Evolutionary conservation across 192 early-diverging fungal species (phyloP).

Genomic region (Coemansia sp.): DNA sequence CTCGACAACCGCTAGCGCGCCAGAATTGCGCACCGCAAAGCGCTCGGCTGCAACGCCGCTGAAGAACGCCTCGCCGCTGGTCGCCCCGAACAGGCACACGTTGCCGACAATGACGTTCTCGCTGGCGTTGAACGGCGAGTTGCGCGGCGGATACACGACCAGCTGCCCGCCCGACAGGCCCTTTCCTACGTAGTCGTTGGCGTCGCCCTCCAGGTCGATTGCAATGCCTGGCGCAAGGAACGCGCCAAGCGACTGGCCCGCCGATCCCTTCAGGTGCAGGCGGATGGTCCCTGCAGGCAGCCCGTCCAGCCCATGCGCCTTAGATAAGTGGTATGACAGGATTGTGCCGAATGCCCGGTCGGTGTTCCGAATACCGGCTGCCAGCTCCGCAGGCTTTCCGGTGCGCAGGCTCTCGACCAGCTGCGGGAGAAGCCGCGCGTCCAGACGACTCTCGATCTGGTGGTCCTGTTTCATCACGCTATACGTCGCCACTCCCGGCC

Average conservation of each 20-base stretch:
- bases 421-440: slow-evolving; percentile 84
- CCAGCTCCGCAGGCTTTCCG: slow-evolving; percentile 59
- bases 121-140: slow-evolving; percentile 72
- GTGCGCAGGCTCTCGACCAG: slow-evolving; percentile 68
- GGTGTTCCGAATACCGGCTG: slow-evolving; percentile 80
- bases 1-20: slow-evolving; percentile 92
- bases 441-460: slow-evolving; percentile 78
- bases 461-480: slow-evolving; percentile 87
- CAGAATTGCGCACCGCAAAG: slow-evolving; percentile 98
- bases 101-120: slow-evolving; percentile 96
- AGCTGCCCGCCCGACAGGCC: slow-evolving; percentile 93
- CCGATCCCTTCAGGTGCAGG: slow-evolving; percentile 83
- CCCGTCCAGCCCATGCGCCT: slow-evolving; percentile 70
- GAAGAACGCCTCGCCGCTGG: slow-evolving; percentile 86
- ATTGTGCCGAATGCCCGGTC: slow-evolving; percentile 94
- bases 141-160: slow-evolving; percentile 86
- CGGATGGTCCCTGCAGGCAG: slow-evolving; percentile 87
- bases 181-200: slow-evolving; percentile 99
- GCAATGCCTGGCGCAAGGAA: slow-evolving; percentile 89
- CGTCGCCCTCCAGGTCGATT: slow-evolving; percentile 93
- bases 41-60: slow-evolving; percentile 94
- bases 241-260: slow-evolving; percentile 94
- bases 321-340: slow-evolving; percentile 87
- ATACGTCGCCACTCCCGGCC: slow-evolving; percentile 84
- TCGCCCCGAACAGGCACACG: slow-evolving; percentile 97